A percentile compares a stretch with the other conserved stretches of the same genome.
Evolutionary conservation across 78 protist species (phyloP).

Genomic region (Fonticula alba): DNA sequence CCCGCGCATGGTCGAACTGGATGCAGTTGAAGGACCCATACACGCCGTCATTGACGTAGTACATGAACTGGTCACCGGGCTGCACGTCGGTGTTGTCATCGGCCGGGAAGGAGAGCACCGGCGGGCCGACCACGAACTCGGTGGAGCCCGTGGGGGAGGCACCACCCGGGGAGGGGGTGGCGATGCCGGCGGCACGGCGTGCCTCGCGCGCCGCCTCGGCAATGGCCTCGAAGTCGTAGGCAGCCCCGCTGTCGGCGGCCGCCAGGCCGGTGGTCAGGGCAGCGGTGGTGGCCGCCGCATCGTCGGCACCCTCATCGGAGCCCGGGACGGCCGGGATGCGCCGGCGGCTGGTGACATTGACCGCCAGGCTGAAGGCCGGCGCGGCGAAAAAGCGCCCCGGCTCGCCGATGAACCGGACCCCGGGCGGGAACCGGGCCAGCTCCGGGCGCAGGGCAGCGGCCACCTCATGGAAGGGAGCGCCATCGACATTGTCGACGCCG

Average conservation of each 20-base stretch:
- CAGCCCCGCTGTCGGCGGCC: not conserved
- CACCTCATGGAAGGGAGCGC: conserved; percentile 35
- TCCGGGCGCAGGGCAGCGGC: conserved; percentile 6
- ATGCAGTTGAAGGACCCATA: conserved; percentile 85
- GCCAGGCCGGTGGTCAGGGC: too few relatives aligned
- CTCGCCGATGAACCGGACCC: conserved; percentile 77
- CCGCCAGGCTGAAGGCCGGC: conserved; percentile 45
- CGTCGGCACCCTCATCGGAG: too few relatives aligned
- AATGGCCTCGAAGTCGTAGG: not conserved
- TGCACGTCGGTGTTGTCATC: not conserved
- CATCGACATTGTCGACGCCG: conserved; percentile 35
- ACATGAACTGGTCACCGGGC: conserved; percentile 8
- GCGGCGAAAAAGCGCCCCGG: conserved; percentile 83
- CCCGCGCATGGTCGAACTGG: conserved; percentile 10
- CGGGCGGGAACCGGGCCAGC: conserved; percentile 46
- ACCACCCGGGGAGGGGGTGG: not conserved
- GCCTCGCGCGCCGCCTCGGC: not conserved
- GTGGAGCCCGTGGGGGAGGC: not conserved
- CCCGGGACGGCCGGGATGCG: too few relatives aligned
- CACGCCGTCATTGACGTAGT: conserved; percentile 49
- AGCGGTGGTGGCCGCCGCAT: too few relatives aligned
- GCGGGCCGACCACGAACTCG: not conserved
- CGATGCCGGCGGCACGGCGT: conserved; percentile 22
- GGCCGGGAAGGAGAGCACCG: too few relatives aligned
- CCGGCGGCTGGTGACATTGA: conserved; percentile 47